These are phyloP conservation scores for Marasmius sp. DNA, from an alignment of 1,284 basidiomycete genomes.

Conservation along the genomic window DNA sequence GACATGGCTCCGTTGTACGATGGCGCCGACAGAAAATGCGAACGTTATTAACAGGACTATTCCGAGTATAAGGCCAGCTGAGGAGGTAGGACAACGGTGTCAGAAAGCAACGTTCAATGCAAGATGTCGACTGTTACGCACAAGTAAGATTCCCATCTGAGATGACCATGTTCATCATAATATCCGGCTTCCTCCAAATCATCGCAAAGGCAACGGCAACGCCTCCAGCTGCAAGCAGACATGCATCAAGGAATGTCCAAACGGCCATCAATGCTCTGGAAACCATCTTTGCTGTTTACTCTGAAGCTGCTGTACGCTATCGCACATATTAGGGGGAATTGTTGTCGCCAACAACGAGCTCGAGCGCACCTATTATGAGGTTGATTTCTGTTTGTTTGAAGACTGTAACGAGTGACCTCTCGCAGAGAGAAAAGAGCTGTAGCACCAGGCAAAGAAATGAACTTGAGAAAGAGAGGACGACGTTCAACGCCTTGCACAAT, in stretches of 20 bases:
- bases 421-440: constrained; percentile 26
- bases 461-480: constrained; percentile 32
- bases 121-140: constrained; percentile 32
- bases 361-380: background rate
- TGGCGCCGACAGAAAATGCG: constrained; percentile 65
- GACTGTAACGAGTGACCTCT: constrained; percentile 10
- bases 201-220: constrained; percentile 67
- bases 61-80: constrained; percentile 74
- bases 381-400: background rate
- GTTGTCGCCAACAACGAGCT: background rate
- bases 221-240: constrained; percentile 67
- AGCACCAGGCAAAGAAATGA: constrained; percentile 21
- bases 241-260: constrained; percentile 71
- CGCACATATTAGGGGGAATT: background rate
- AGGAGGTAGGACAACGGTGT: background rate
- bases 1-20: constrained; percentile 68
- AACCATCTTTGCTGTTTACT: constrained; percentile 51
- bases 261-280: constrained; percentile 66
- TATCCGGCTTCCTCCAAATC: constrained; percentile 62
- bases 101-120: background rate
- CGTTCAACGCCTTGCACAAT: constrained; percentile 62
- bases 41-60: constrained; percentile 68
- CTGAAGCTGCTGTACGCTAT: constrained; percentile 6
- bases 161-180: constrained; percentile 72
- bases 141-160: constrained; percentile 57